Evolutionary conservation across 192 early-diverging fungal genomes (phyloP), one percentile per base, ranked within the genome.

Genomic region (Coemansia sp.): DNA sequence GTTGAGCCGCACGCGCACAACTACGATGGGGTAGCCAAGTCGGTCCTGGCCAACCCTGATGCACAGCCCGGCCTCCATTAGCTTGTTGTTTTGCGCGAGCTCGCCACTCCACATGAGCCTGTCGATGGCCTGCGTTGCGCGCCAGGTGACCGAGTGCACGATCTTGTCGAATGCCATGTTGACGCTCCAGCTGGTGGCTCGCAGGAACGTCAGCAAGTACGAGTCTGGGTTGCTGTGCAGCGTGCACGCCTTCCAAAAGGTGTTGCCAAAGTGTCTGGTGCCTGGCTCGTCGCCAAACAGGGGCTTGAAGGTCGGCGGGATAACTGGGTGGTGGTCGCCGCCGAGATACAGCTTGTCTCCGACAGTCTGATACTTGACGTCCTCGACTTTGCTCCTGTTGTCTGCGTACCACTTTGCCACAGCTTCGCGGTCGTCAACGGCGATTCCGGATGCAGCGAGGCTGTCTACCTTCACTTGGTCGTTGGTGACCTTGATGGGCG

Each of bases 141-240:
- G 81, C 94, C 94, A 96, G 32, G 84, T 77, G 53, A 96, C 71
- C 1, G 89, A 79, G 6, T 78, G 67, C 14, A 87, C 64, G 8
- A 90, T 38, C 88, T 89, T 90, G 6, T 71, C 81, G 22, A 91
- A 83, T 1, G 94, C 91, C 59, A 76, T 84, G 37, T 86, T 64
- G 4, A 89, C 80, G 62, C 94, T 85, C 92, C 93, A 97, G 61
- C 90, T 91, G 36, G 89, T 79, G 9, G 92, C 92, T 35, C 91
- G 85, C 39, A 96, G 72, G 65, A 93, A 95, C 24, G 89, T 82
- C 32, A 94, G 77, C 20, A 91, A 22, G 17, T 91, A 73, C 1
- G 86, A 58, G 73, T 96, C 94, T 7, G 89, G 90, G 59, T 88
- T 83, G 47, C 84, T 59, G 47, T 68, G 42, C 3, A 68, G 59